A percentile compares a stretch with the other conserved stretches of the same genome.
Conservation (phyloP, 306 rosid genomes). For the Lotus japonicus region DNA sequence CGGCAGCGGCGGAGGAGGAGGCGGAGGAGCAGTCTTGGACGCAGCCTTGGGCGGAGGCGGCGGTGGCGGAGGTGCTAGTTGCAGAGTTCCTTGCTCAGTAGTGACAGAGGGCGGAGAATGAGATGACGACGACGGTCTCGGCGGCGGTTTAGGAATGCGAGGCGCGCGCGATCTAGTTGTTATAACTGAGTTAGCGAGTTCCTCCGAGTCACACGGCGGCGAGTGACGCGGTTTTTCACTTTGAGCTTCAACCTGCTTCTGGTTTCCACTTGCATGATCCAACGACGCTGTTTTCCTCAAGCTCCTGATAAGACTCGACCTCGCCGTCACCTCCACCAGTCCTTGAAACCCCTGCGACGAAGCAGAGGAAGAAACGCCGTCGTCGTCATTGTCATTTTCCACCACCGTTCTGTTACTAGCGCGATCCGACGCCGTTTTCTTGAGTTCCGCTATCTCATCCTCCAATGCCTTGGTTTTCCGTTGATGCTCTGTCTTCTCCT, state of each 20-base stretch:
- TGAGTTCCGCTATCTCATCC: conserved; percentile 50
- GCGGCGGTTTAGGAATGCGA: conserved; percentile 90
- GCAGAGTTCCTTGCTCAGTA: conserved; percentile 25
- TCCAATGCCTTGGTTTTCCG: conserved; percentile 40
- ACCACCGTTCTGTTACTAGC: conserved; percentile 15
- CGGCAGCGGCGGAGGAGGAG: conserved; percentile 70
- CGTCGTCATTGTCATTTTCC: conserved; percentile 39
- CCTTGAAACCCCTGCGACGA: conserved; percentile 58
- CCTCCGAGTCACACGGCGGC: conserved; percentile 65
- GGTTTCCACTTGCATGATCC: conserved; percentile 12
- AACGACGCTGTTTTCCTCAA: conserved; percentile 35
- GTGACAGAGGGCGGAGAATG: background rate
- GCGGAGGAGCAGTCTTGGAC: conserved; percentile 36
- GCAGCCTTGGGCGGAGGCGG: conserved; percentile 20
- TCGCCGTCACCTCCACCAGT: conserved; percentile 46
- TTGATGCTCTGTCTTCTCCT: conserved; percentile 27
- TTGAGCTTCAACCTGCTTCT: conserved; percentile 31
- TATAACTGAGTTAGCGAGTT: conserved; percentile 34
- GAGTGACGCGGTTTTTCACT: conserved; percentile 38
- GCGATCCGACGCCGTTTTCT: conserved; percentile 28
- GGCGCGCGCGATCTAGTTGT: conserved; percentile 54
- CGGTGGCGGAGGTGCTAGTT: conserved; percentile 26
- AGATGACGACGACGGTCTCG: conserved; percentile 38
- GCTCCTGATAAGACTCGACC: conserved; percentile 44
- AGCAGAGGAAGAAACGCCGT: conserved; percentile 19